These are phyloP conservation scores for Sporopachydermia lactativora DNA, from an alignment of 805 yeast species.

Conservation along the genomic window DNA sequence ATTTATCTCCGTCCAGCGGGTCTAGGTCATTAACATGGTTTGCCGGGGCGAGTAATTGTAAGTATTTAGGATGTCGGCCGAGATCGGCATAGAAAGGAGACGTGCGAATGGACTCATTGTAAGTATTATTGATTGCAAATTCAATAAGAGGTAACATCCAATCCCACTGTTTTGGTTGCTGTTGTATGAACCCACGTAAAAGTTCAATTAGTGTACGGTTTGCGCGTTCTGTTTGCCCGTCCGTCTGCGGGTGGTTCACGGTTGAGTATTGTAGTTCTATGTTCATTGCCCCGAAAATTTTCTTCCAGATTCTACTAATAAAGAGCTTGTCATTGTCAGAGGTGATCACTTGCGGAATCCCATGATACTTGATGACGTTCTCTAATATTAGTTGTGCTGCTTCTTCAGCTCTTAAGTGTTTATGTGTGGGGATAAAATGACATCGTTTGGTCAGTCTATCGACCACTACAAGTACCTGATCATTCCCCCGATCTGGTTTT, in stretches of 20 bases:
- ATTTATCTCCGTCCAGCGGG: background rate
- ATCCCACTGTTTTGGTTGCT: constrained; percentile 5
- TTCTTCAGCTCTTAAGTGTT: constrained; percentile 2
- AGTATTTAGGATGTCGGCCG: background rate
- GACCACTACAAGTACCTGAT: constrained; percentile 11
- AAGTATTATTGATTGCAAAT: constrained; percentile 13
- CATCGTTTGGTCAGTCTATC: constrained; percentile 11
- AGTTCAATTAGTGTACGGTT: constrained; percentile 17
- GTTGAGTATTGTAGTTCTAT: constrained; percentile 7
- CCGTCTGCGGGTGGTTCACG: constrained; percentile 9
- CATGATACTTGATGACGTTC: constrained; percentile 9
- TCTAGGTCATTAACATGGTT: constrained; percentile 3
- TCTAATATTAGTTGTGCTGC: constrained; percentile 7
- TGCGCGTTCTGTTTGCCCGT: constrained; percentile 12
- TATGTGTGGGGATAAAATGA: constrained; percentile 10
- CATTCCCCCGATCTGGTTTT: constrained; percentile 2
- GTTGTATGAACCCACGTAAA: constrained; percentile 15
- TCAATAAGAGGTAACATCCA: background rate
- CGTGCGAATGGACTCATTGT: no score
- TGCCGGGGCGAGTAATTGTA: no score
- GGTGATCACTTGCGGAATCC: constrained; percentile 8
- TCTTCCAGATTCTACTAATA: constrained; percentile 8
- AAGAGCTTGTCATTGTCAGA: constrained; percentile 11
- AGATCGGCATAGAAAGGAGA: no score
- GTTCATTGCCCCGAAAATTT: constrained; percentile 4